Base-by-base conservation (phyloP, 2,329 filamentous ascomycete genomes). In the Leptographium procerum region DNA sequence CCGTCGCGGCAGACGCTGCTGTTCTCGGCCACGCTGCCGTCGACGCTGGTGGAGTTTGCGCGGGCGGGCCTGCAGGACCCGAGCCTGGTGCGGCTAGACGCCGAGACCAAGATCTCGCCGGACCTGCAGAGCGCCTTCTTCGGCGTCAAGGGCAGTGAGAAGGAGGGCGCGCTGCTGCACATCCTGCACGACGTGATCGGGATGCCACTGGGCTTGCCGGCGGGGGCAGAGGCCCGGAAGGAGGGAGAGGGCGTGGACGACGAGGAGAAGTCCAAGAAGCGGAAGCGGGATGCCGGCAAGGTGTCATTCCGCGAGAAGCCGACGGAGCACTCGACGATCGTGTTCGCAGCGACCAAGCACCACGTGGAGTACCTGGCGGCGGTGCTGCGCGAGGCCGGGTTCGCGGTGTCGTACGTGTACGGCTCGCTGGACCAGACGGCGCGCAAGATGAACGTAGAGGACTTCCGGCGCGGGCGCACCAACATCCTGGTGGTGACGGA, bases 111-210 rank as follows among this genome's bases (percentile, higher is more conserved):
- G 71, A 86, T 99, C 6, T 96, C 95, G 0, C 91, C 94, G 0
- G 92, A 97, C 66, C 79, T 99, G n/a, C 85, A 97, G 70, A 95
- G 87, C 66, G 91, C 89, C 1, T 99, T 96, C 73, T 97, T 99
- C 71, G 87, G 86, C 1, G 83, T 97, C 65, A 99, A 97, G 70
- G 87, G 88, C 57, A 86, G 84, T 1, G 94, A 99, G 68, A 96
- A 96, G 73, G 95, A 99, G 71, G 94, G 90, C 10, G 90, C 91
- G 0, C 75, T 99, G 54, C 75, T 99, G 7, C 88, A 97, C 66
- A 83, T 99, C 57, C 77, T 99, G 2, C 86, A 95, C 64, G 88
- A 97, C 63, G 79, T 99, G 45, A 96, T 99, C 71, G 88, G 95
- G 68, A 89, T 99, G 75, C 94, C 94, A 1, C 83, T 67, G 74